Evolutionary conservation across 108 stramenopile genomes (phyloP), one percentile per base, ranked within the genome.

Genomic region (Nitzschia inconspicua): DNA sequence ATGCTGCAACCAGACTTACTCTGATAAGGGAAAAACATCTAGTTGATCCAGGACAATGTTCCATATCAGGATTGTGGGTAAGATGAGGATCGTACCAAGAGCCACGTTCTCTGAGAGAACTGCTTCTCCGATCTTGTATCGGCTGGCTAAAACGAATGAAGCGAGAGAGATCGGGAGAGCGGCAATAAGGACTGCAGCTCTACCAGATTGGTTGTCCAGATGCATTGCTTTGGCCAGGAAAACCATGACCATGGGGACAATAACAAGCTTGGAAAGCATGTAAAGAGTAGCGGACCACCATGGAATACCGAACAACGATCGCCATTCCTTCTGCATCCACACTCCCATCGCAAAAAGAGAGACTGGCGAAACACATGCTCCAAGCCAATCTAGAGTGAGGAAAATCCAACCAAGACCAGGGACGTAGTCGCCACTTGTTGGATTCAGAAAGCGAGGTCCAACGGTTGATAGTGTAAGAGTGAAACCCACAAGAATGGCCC

Each of bases 131-230:
- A 64, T 48, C 10, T 72, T 34, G 34, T 72, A 77, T n/a, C 47
- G 44, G 30, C 39, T 49, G n/a, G 62, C 76, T 18, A 77, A 55
- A 31, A 70, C 62, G 35, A 77, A 77, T 0, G 76, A 66, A 23
- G 66, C 66, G 48, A 72, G 36, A n/a, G 70, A 67, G 34, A 77
- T 72, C 8, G 76, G 76, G 11, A 72, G 39, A 30, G 66, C 19
- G 6, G 70, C 70, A 32, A 77, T 72, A 19, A 77, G 47, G 8
- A 77, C 42, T 3, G 76, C 76, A 11, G 70, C 70, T 49, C 76
- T 60, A 8, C 66, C 76, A 1, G 46, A 31, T 42, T 72, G 66
- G 19, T 77, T 42, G 48, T 70, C 53, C 28, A 77, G 46, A 35
- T 37, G 23, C n/a, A 72, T 32, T 23, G n/a, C 34, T n/a, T 72